These are phyloP conservation scores for Fraxinus xanthoxyloides DNA, from an alignment of 305 asterid species.

Conservation along the genomic window DNA sequence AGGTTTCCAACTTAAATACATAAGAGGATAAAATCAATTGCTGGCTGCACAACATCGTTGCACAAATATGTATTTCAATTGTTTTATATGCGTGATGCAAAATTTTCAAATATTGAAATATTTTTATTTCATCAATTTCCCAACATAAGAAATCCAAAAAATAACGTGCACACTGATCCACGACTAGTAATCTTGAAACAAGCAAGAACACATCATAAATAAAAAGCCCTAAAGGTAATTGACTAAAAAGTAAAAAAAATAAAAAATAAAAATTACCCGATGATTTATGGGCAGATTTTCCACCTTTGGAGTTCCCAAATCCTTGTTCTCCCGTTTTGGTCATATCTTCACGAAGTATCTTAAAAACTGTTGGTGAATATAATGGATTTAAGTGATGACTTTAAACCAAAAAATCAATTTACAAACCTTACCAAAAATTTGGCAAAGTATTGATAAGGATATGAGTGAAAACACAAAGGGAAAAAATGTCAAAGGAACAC, in stretches of 20 bases:
- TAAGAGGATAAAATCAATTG: conserved; percentile 2
- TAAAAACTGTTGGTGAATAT: no score
- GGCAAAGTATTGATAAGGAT: no score
- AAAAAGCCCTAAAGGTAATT: background rate
- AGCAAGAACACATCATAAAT: background rate
- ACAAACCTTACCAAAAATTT: no score
- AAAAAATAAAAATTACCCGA: conserved; percentile 7
- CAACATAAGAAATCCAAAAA: background rate
- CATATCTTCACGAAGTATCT: conserved; percentile 17
- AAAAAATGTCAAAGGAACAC: no score
- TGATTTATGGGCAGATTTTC: conserved; percentile 27
- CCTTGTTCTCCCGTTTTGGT: conserved; percentile 43
- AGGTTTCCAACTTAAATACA: conserved; percentile 3
- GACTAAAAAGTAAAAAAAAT: background rate
- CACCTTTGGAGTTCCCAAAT: conserved; percentile 25
- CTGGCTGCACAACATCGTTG: background rate
- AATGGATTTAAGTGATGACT: no score
- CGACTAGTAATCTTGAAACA: background rate
- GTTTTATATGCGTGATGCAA: background rate
- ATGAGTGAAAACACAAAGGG: no score
- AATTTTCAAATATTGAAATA: background rate
- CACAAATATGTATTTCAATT: background rate
- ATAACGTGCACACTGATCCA: background rate
- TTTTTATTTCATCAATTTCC: background rate
- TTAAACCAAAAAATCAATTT: no score